phyloP scores from a whole-genome alignment of 2,329 filamentous ascomycete genomes.

The Didymella segeticola region DNA sequence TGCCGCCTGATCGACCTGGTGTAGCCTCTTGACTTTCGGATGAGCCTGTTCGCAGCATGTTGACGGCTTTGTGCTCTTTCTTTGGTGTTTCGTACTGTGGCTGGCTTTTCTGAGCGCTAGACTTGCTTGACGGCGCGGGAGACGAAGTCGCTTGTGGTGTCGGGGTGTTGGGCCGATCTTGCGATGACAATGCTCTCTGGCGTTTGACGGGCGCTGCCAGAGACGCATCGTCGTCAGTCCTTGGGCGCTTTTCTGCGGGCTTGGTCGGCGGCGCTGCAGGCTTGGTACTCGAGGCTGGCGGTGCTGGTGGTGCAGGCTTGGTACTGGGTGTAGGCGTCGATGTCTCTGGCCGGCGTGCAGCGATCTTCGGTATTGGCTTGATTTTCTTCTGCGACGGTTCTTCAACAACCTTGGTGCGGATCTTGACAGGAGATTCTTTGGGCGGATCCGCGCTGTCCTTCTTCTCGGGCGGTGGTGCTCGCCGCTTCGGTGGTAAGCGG shows the following conservation, averaged over 20 bases:
- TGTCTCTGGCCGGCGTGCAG: slow-evolving; percentile 32
- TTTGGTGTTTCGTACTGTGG: slow-evolving; percentile 42
- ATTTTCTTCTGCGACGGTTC: slow-evolving; percentile 32
- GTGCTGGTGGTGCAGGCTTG: slow-evolving; percentile 22
- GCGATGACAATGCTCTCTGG: slow-evolving; percentile 35
- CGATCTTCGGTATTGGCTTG: slow-evolving; percentile 38
- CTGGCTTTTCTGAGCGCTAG: slow-evolving; percentile 41
- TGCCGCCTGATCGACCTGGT: slow-evolving; percentile 43
- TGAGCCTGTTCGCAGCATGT: slow-evolving; percentile 46
- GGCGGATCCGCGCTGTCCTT: slow-evolving; percentile 36
- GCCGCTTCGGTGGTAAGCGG: slow-evolving; percentile 39
- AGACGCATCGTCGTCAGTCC: slow-evolving; percentile 42
- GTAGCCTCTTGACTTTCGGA: slow-evolving; percentile 45
- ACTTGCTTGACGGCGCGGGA: slow-evolving; percentile 37
- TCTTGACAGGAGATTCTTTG: slow-evolving; percentile 25
- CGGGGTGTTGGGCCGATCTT: slow-evolving; percentile 45
- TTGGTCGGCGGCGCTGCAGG: slow-evolving; percentile 21
- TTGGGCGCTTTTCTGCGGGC: slow-evolving; percentile 45
- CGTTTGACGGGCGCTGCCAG: slow-evolving; percentile 40
- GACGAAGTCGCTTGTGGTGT: slow-evolving; percentile 35
- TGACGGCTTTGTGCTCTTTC: slow-evolving; percentile 43
- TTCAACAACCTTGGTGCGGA: slow-evolving; percentile 26
- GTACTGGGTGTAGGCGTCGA: slow-evolving; percentile 19
- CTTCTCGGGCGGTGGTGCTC: slow-evolving; percentile 22
- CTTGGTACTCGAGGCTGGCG: slow-evolving; percentile 20